Evolutionary conservation across 2,329 filamentous ascomycete species (phyloP).

Genomic region (Phaeosphaeriaceae sp.): DNA sequence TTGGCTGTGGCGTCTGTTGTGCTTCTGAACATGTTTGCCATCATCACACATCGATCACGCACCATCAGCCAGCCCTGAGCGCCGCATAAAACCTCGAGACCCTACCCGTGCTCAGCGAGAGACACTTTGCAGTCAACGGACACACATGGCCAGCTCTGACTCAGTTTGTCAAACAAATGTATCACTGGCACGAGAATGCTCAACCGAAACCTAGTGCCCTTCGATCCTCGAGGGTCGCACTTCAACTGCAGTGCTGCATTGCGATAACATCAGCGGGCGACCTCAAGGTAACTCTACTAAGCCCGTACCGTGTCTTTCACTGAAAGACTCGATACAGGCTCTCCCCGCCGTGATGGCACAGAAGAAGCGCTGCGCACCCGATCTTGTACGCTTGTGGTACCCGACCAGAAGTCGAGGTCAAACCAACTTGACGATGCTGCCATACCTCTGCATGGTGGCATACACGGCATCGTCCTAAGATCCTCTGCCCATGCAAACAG

Average conservation of each 20-base stretch:
- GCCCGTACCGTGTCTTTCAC: background rate
- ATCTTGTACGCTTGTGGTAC: conserved; percentile 9
- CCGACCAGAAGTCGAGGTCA: conserved; percentile 2
- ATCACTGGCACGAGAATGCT: background rate
- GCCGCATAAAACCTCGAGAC: background rate
- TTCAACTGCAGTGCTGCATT: background rate
- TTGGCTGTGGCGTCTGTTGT: conserved; percentile 9
- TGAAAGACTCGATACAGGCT: conserved; percentile 3
- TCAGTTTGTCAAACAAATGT: background rate
- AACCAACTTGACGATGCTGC: background rate
- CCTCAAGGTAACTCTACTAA: background rate
- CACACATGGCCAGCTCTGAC: background rate
- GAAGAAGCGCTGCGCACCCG: conserved; percentile 4
- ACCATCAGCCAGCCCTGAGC: background rate
- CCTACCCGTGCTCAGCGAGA: background rate
- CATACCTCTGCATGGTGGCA: background rate
- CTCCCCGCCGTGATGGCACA: conserved; percentile 2
- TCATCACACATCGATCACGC: background rate
- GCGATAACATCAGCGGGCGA: background rate
- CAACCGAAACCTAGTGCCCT: background rate
- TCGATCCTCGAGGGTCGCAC: background rate
- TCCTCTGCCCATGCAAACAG: background rate
- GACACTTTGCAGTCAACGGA: background rate
- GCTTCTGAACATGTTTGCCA: background rate
- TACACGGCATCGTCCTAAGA: background rate